Evolutionary conservation across 331 rosid species (phyloP).

Genomic region (Erythrophleum ivorense): DNA sequence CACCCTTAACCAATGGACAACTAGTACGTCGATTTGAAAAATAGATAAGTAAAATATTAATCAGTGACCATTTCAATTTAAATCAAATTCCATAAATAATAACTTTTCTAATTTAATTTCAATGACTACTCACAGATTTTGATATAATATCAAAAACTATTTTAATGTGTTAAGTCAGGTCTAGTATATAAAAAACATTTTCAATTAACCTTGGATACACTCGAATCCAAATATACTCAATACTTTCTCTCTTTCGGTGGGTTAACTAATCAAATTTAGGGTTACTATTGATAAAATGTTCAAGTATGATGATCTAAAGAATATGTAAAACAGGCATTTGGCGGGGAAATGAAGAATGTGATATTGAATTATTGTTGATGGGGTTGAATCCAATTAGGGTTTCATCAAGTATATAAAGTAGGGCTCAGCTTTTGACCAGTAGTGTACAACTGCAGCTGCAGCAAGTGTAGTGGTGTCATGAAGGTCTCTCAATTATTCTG

Average conservation of each 20-base stretch:
- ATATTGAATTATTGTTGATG: background rate
- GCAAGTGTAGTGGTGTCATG: conserved; percentile 17
- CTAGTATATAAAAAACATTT: too few species aligned
- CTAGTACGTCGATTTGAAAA: conserved; percentile 14
- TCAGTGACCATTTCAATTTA: background rate
- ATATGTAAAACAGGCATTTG: background rate
- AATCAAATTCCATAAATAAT: background rate
- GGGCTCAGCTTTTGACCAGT: conserved; percentile 48
- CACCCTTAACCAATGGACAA: conserved; percentile 27
- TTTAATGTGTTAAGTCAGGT: too few species aligned
- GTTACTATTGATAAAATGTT: background rate
- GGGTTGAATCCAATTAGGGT: conserved; percentile 40
- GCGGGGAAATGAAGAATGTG: conserved; percentile 4
- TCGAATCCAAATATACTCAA: background rate
- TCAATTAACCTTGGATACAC: too few species aligned
- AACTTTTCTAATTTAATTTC: too few species aligned
- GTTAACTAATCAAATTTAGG: background rate
- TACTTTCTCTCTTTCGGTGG: background rate
- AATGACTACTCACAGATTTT: too few species aligned
- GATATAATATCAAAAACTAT: too few species aligned
- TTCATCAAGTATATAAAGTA: conserved; percentile 37
- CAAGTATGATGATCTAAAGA: background rate
- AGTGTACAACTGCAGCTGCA: conserved; percentile 39
- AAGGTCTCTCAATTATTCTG: conserved; percentile 54
- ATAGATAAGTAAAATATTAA: background rate